Evolutionary conservation across 148 eudicot species (phyloP).

Genomic region (Spergularia marina): DNA sequence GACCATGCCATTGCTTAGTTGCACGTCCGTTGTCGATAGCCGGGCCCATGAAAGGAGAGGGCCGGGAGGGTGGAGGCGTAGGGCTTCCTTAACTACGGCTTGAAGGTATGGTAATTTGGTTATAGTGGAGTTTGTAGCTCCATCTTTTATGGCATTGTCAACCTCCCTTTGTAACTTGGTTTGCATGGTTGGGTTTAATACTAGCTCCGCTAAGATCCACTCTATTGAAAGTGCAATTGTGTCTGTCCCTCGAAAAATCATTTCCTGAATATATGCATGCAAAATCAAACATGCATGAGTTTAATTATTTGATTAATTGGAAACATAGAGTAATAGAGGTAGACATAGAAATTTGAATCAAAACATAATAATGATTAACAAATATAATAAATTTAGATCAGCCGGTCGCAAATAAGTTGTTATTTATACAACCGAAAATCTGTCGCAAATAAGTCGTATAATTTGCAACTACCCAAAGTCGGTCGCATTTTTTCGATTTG

Average conservation of each 20-base stretch:
- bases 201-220: constrained; percentile 62
- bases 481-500: no score
- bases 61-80: constrained; percentile 66
- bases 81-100: constrained; percentile 60
- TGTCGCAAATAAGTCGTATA: no score
- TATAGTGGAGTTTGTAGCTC: constrained; percentile 29
- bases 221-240: constrained; percentile 61
- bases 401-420: no score
- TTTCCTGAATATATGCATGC: constrained; percentile 38
- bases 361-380: neutral
- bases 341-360: neutral
- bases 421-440: no score
- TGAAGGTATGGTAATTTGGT: constrained; percentile 49
- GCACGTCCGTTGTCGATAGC: constrained; percentile 47
- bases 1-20: constrained; percentile 60
- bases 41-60: constrained; percentile 77
- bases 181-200: constrained; percentile 45
- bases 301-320: no score
- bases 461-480: no score
- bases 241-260: constrained; percentile 73
- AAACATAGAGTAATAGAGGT: no score
- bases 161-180: constrained; percentile 45
- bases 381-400: no score
- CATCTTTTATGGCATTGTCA: constrained; percentile 20
- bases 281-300: neutral